These are phyloP conservation scores for Ustilago xerochloae DNA, from an alignment of 1,284 basidiomycete species.

Conservation along the genomic window DNA sequence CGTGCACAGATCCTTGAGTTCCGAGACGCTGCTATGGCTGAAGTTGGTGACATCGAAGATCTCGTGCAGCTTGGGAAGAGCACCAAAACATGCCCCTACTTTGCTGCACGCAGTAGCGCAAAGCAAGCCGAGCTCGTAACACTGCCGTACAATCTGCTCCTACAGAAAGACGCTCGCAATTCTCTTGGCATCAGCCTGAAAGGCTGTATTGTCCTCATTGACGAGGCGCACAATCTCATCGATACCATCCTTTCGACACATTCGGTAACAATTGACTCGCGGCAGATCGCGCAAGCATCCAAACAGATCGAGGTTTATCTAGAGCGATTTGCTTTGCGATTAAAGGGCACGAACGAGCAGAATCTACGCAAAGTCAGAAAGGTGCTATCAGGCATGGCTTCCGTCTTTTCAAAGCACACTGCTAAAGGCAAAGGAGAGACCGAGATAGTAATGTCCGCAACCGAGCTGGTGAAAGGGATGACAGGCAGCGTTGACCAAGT, in stretches of 20 bases:
- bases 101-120: slow-evolving; percentile 86
- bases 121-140: slow-evolving; percentile 91
- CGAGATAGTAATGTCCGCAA: slow-evolving; percentile 73
- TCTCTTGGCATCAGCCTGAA: slow-evolving; percentile 80
- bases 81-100: slow-evolving; percentile 87
- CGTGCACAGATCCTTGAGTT: slow-evolving; percentile 79
- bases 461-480: slow-evolving; percentile 76
- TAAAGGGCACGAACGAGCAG: slow-evolving; percentile 80
- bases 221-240: slow-evolving; percentile 86
- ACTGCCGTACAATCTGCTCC: slow-evolving; percentile 90
- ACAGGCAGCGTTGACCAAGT: slow-evolving; percentile 77
- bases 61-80: slow-evolving; percentile 79
- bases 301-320: slow-evolving; percentile 85
- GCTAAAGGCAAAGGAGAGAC: slow-evolving; percentile 5
- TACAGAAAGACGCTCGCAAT: slow-evolving; percentile 85
- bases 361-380: slow-evolving; percentile 79
- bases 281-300: slow-evolving; percentile 75
- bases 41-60: slow-evolving; percentile 94
- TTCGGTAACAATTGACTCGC: slow-evolving; percentile 76
- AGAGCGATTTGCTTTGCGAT: slow-evolving; percentile 78
- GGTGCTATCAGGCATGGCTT: slow-evolving; percentile 43
- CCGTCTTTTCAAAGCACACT: slow-evolving; percentile 28
- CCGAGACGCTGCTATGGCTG: slow-evolving; percentile 81
- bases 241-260: slow-evolving; percentile 87
- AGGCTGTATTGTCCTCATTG: slow-evolving; percentile 85